These are phyloP conservation scores for Solanum lycopersicoides DNA, from an alignment of 257 asterid genomes.

Conservation along the genomic window DNA sequence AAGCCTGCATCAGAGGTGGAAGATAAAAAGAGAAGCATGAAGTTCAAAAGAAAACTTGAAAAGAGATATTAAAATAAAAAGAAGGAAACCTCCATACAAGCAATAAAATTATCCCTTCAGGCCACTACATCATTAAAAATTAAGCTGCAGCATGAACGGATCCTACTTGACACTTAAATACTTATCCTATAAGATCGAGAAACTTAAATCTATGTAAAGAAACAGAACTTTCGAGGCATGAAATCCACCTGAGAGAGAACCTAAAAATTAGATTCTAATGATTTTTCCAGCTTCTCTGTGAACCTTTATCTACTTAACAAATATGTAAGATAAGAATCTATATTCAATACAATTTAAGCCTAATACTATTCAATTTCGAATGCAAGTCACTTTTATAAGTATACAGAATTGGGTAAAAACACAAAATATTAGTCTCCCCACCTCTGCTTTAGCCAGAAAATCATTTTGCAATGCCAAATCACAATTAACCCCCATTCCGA, in stretches of 20 bases:
- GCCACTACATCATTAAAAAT: neutral
- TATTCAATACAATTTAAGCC: neutral
- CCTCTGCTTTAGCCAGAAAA: neutral
- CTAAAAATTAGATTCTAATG: neutral
- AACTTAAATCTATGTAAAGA: neutral
- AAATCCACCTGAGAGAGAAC: neutral
- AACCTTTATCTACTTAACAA: neutral
- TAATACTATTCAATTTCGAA: neutral
- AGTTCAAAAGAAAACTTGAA: neutral
- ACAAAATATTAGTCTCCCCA: neutral
- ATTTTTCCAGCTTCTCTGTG: neutral
- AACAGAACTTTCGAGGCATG: neutral
- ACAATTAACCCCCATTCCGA: neutral
- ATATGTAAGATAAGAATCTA: neutral
- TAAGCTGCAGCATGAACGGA: neutral
- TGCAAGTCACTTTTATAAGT: neutral
- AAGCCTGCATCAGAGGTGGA: constrained; percentile 40
- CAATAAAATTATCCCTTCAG: neutral
- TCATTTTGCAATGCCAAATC: neutral
- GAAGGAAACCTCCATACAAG: neutral
- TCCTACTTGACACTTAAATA: neutral
- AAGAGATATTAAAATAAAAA: neutral
- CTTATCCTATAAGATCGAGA: neutral
- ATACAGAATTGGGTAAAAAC: neutral
- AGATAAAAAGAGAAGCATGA: neutral